Evolutionary conservation across 2,329 filamentous ascomycete species (phyloP), one percentile per base, ranked within the genome.

Genomic region (Akanthomyces muscarius): DNA sequence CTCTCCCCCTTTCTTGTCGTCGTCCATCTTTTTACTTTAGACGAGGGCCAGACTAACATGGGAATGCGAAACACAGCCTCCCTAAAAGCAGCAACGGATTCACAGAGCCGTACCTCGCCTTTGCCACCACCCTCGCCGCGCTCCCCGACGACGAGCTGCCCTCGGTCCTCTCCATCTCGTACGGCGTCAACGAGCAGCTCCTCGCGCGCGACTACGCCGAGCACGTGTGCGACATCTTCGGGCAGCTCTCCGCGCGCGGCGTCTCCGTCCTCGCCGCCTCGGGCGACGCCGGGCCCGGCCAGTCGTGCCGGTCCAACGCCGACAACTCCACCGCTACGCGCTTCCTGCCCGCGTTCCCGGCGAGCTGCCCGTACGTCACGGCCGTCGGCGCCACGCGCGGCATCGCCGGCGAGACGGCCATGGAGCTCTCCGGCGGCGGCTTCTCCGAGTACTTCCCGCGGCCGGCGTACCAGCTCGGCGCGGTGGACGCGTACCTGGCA

Each of bases 71-170:
- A 68, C 48, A 65, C 64, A 18, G 66, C 68, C 60, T 62, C 10
- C 60, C 60, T 11, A 28, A 13, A 8, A 36, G 23, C 58, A 63
- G 74, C 71, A 44, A 76, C 70, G 42, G 75, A 53, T 44, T 69
- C 11, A 87, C 89, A 67, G 88, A 91, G 75, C 87, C 87, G 0
- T 91, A 87, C 71, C 77, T 91, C 3, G 82, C 82, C 18, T 86
- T 88, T 72, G 79, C 88, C 6, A 79, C 82, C 63, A 83, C 87
- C 70, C 77, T 91, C 11, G 75, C 89, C 3, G 71, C 76, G 23
- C 78, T 87, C 23, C 72, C 78, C 1, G 80, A 85, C 64, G 71
- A 77, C 3, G 71, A 83, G 21, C 76, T 91, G 0, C 88, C 89
- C 0, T 80, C 83, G 4, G 83, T 89, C 21, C 79, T 91, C 48